Evolutionary conservation across 2,329 filamentous ascomycete genomes (phyloP), one percentile per base, ranked within the genome.

Genomic region (Dendryphion nanum): DNA sequence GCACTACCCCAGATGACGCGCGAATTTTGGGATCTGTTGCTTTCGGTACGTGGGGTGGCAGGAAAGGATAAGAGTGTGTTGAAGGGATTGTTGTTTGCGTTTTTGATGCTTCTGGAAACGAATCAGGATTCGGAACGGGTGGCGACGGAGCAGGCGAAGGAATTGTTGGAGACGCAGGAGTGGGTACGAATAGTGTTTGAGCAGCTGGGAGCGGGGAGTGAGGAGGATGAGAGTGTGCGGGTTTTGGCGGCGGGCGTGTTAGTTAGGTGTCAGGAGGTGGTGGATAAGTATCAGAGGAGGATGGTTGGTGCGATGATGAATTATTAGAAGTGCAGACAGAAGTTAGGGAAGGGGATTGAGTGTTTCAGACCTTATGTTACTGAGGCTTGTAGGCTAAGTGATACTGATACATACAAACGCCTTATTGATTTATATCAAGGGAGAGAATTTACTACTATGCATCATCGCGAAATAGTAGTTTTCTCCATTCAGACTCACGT

Each of bases 151-250:
- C 80, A 89, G 52, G 83, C 86, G 1, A 79, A 81, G 39, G 82
- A 91, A 62, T 70, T 97, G 16, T 75, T 95, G 35, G 91, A 97
- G 74, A 86, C 88, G 42, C 80, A 87, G 53, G 86, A 89, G 56
- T 98, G 93, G 93, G 85, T 87, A 2, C 77, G 81, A 30, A 74
- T 74, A 38, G 77, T 96, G 2, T 94, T 96, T 64, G 79, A 85
- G 37, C 53, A 57, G 23, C 38, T 66, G 35, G 44, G 47, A 40
- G 42, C 72, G 72, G 33, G 64, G 59, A 44, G 42, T 62, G 72
- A 75, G 30, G 85, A 95, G 59, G 88, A 93, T 61, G 86, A 86
- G 42, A 82, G 85, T 45, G 80, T 91, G 20, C 85, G 89, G 70
- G 86, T 82, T 70, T 58, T 93, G 54, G 84, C 86, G 4, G 88